These are phyloP conservation scores for Populus euphratica DNA, from an alignment of 345 rosid species.

Conservation along the genomic window DNA sequence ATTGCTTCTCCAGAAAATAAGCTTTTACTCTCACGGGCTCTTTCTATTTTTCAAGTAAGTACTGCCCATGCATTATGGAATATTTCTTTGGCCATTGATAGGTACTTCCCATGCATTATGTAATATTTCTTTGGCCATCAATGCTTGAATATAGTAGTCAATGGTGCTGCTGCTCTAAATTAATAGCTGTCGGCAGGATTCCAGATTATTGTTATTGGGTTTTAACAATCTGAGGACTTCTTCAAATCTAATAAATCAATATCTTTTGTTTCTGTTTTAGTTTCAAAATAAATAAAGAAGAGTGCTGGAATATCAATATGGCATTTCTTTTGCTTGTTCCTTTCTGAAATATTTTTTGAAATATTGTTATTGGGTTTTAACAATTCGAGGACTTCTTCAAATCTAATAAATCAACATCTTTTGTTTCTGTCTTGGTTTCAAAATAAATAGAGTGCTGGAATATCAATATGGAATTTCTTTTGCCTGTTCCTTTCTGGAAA, in stretches of 20 bases:
- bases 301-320: not conserved
- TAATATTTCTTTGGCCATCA: not conserved
- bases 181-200: not conserved
- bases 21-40: constrained; percentile 57
- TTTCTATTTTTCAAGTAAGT: constrained; percentile 73
- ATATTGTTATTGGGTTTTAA: not conserved
- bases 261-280: not conserved
- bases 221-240: not conserved
- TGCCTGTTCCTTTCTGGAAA: not conserved
- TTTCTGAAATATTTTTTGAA: not conserved
- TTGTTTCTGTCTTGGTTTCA: not conserved
- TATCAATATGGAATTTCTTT: not conserved
- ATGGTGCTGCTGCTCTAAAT: not conserved
- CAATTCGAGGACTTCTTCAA: not conserved
- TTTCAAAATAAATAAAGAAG: not conserved
- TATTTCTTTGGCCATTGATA: constrained; percentile 15
- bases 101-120: constrained; percentile 13
- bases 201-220: not conserved
- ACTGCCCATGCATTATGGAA: not conserved
- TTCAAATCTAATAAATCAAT: not conserved
- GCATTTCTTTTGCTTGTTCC: not conserved
- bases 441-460: not conserved
- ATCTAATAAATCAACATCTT: not conserved
- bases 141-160: not conserved
- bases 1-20: constrained; percentile 52